A percentile compares a stretch with the other conserved stretches of the same genome.
Evolutionary conservation across 2,329 filamentous ascomycete genomes (phyloP).

Genomic region (Fusarium kyushuense): DNA sequence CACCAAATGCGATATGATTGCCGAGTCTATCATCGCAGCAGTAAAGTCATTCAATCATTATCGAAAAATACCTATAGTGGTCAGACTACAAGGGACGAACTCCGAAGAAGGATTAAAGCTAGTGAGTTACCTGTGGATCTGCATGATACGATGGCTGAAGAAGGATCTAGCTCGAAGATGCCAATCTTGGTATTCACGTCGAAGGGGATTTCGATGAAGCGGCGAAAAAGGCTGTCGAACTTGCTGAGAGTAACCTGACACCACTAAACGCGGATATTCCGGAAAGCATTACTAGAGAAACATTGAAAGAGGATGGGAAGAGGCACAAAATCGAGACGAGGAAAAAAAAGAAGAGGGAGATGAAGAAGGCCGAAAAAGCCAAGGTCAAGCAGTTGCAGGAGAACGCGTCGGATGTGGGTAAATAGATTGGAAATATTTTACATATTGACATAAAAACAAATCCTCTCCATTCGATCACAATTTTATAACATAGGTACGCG

Average conservation of each 20-base stretch:
- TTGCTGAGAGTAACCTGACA: conserved; percentile 33
- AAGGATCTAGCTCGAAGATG: conserved; percentile 50
- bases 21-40: conserved; percentile 61
- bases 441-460: background rate
- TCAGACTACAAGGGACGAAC: conserved; percentile 62
- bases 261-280: background rate
- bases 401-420: background rate
- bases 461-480: background rate
- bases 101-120: conserved; percentile 55
- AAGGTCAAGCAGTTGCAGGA: background rate
- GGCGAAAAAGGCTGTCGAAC: conserved; percentile 51
- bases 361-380: background rate
- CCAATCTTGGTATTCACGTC: conserved; percentile 53
- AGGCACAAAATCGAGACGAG: background rate
- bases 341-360: background rate
- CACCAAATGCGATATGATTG: conserved; percentile 64
- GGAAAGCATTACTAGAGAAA: background rate
- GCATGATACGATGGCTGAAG: background rate
- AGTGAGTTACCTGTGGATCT: conserved; percentile 46
- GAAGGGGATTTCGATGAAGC: conserved; percentile 56
- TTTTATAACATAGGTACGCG: background rate
- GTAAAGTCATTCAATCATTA: conserved; percentile 52
- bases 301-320: background rate
- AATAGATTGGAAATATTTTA: background rate
- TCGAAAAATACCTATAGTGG: conserved; percentile 57